Percentiles rank a stretch among this genome's conserved stretches.
These are phyloP conservation scores for Cunninghamia lanceolata DNA, from an alignment of 75 land plant species.

Conservation along the genomic window DNA sequence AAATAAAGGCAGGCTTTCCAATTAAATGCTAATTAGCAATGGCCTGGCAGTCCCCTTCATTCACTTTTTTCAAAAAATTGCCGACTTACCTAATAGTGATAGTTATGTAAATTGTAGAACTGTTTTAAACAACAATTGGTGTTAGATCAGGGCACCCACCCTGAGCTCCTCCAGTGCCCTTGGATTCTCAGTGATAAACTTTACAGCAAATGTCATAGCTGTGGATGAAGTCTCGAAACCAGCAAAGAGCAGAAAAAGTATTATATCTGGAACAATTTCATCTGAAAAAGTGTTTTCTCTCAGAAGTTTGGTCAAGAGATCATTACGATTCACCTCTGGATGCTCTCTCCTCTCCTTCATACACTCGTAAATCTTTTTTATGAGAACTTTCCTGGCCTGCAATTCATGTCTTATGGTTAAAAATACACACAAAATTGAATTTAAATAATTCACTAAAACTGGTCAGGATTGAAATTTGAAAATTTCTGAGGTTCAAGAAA, in stretches of 20 bases:
- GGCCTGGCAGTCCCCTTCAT: too few relatives aligned
- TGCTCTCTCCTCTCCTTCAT: neutral
- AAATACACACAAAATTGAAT: too few relatives aligned
- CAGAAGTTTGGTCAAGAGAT: slow-evolving; percentile 12
- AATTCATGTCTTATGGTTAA: too few relatives aligned
- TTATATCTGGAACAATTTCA: slow-evolving; percentile 37
- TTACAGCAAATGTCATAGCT: slow-evolving; percentile 53
- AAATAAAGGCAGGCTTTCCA: too few relatives aligned
- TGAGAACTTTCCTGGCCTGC: neutral
- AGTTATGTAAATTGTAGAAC: too few relatives aligned
- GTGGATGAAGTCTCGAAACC: slow-evolving; percentile 48
- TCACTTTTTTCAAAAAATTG: too few relatives aligned
- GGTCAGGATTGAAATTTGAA: too few relatives aligned
- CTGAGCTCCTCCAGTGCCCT: slow-evolving; percentile 33
- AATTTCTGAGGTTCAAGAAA: too few relatives aligned
- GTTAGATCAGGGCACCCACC: slow-evolving; percentile 17
- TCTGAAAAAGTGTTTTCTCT: slow-evolving; percentile 37
- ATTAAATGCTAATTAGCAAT: too few relatives aligned
- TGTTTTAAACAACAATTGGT: too few relatives aligned
- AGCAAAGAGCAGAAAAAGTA: slow-evolving; percentile 54
- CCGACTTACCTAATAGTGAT: too few relatives aligned
- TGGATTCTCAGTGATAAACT: slow-evolving; percentile 41
- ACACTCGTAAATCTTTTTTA: neutral
- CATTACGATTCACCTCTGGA: neutral
- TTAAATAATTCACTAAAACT: too few relatives aligned